Conservation (phyloP, 352 stramenopile genomes). For the Globisporangium heterothallicum region DNA sequence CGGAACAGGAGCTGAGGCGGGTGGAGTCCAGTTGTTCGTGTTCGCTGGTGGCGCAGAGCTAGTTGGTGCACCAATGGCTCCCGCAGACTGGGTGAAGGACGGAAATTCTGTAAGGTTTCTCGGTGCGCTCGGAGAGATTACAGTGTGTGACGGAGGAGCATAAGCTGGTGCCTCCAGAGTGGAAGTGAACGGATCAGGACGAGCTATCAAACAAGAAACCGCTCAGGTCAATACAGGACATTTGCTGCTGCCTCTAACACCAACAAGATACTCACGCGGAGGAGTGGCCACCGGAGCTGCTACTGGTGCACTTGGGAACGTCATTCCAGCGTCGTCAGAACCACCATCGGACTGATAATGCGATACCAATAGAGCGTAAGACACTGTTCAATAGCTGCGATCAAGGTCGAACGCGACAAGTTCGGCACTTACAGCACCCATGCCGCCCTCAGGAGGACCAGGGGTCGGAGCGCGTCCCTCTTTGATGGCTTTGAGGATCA, state of each 20-base stretch:
- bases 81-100: conserved; percentile 47
- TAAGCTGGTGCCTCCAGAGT: conserved; percentile 7
- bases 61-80: conserved; percentile 1
- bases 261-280: neutral
- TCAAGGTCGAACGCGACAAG: neutral
- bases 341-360: conserved; percentile 1
- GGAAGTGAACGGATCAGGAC: conserved; percentile 3
- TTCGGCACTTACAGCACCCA: conserved; percentile 25
- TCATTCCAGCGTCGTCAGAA: conserved; percentile 11
- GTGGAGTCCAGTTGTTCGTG: conserved; percentile 8
- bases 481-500: conserved; percentile 95
- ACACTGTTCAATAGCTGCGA: neutral
- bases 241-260: neutral
- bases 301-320: conserved; percentile 7
- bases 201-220: neutral
- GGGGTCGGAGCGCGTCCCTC: conserved; percentile 82
- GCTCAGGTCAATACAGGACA: neutral
- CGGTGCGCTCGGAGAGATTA: conserved; percentile 7
- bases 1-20: neutral
- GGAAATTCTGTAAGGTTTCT: conserved; percentile 27
- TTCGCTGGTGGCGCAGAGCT: conserved; percentile 12
- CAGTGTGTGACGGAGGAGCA: conserved; percentile 3
- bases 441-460: conserved; percentile 60
- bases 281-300: neutral
- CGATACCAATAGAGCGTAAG: neutral